Evolutionary conservation across 2,329 filamentous ascomycete species (phyloP).

Genomic region (Venturia aucupariae): DNA sequence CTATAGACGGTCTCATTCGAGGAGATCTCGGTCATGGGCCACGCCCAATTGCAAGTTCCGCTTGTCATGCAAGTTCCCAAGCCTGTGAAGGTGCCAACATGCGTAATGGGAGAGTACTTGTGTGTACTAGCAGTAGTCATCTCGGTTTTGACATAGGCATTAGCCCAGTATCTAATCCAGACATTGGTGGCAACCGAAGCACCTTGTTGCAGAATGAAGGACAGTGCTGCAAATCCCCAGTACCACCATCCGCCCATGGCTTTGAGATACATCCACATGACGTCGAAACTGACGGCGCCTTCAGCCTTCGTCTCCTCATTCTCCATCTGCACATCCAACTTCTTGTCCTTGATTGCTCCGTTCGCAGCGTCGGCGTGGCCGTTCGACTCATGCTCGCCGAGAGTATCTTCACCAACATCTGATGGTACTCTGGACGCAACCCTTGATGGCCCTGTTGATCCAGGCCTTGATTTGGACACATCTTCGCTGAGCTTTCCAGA

Average conservation of each 20-base stretch:
- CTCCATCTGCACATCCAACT: slow-evolving; percentile 32
- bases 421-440: slow-evolving; percentile 72
- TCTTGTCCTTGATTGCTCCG: slow-evolving; percentile 31
- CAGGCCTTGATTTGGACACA: slow-evolving; percentile 62
- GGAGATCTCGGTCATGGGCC: slow-evolving; percentile 21
- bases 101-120: slow-evolving; percentile 31
- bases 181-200: slow-evolving; percentile 80
- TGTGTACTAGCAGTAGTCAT: slow-evolving; percentile 27
- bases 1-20: slow-evolving; percentile 22
- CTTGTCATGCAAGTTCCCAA: slow-evolving; percentile 40
- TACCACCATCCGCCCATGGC: slow-evolving; percentile 98
- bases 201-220: slow-evolving; percentile 76
- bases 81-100: slow-evolving; percentile 33
- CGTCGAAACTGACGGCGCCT: slow-evolving; percentile 79
- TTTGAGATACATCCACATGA: slow-evolving; percentile 74
- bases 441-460: slow-evolving; percentile 60
- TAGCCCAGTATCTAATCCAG: slow-evolving; percentile 94
- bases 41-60: slow-evolving; percentile 41
- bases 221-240: slow-evolving; percentile 66
- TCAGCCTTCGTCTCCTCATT: slow-evolving; percentile 64
- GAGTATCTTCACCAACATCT: slow-evolving; percentile 50
- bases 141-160: slow-evolving; percentile 60
- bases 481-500: slow-evolving; percentile 89
- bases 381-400: slow-evolving; percentile 19
- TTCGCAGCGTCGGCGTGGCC: slow-evolving; percentile 37